Base-by-base conservation (phyloP, 2,329 filamentous ascomycete genomes). In the Sarocladiaceae sp. region DNA sequence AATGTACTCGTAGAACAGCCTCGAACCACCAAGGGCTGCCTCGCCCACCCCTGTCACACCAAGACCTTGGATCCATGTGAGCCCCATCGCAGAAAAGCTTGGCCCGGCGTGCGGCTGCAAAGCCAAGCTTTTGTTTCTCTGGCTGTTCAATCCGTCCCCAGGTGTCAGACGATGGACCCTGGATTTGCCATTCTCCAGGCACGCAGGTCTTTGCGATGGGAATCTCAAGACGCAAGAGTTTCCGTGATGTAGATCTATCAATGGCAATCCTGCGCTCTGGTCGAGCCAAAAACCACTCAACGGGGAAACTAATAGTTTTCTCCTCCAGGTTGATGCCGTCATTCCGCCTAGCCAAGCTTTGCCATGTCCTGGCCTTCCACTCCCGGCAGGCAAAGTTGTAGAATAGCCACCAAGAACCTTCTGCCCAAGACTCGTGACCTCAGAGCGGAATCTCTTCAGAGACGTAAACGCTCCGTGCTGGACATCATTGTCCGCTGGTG, bases 41-140 rank as follows among this genome's bases (percentile, higher is more conserved):
- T n/a, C n/a, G n/a, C 22, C 10, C 5, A 3, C 44, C 44, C 28
- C 18, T 11, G 5, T n/a, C 11, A 4, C n/a, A 5, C 28, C 26
- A 18, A 33, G 28, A 33, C 17, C 44, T 33, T 18, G 44, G 44
- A 25, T 48, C 25, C 26, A 46, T 22, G 39, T 10, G 25, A 29
- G 44, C 7, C 44, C 44, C 44, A 17, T 50, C 29, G 28, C 12
- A 36, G 23, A 50, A n/a, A 50, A 50, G 47, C 47, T 50, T 50
- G 47, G 47, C 47, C 26, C 20, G 29, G 46, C n/a, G 26, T 47
- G 46, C 46, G 46, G 46, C 46, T 49, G 28, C 28, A 12, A 23
- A 13, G 26, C 46, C 26, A 49, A 35, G 26, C 20, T 31, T 33
- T 23, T 22, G 5, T 49, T 18, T 31, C 46, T 49, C 18, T 35